A percentile compares a stretch with the other conserved stretches of the same genome.
These are phyloP conservation scores for Citrus maxima DNA, from an alignment of 345 rosid genomes.

Conservation along the genomic window DNA sequence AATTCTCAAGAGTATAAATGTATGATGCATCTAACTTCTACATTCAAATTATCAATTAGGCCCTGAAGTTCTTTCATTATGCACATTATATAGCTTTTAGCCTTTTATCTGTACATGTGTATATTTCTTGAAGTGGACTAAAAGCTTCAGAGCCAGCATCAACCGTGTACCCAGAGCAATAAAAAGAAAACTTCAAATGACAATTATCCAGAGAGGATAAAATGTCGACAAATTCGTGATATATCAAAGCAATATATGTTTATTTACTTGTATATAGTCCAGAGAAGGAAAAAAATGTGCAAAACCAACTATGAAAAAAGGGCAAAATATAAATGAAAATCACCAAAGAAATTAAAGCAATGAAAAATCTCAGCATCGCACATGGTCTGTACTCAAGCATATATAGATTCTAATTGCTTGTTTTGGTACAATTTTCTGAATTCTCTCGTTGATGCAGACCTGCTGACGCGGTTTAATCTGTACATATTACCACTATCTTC, in stretches of 20 bases:
- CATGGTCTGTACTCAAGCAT: constrained; percentile 28
- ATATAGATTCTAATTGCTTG: constrained; percentile 28
- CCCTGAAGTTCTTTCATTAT: no score
- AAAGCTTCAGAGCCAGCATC: no score
- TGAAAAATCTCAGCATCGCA: not conserved
- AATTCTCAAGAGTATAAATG: not conserved
- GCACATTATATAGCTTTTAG: no score
- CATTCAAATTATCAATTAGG: no score
- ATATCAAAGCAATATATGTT: not conserved
- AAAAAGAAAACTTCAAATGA: no score
- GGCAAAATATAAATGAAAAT: not conserved
- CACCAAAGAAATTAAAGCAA: not conserved
- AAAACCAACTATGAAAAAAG: not conserved
- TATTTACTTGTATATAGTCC: not conserved
- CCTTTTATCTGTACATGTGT: no score
- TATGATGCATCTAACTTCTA: no score
- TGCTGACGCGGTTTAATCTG: constrained; percentile 34
- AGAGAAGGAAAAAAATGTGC: not conserved
- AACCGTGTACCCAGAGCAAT: no score
- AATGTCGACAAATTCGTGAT: not conserved
- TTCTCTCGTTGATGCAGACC: constrained; percentile 58
- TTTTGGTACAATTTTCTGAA: constrained; percentile 31
- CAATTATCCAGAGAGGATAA: no score
- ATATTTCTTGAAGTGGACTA: no score
- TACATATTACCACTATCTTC: constrained; percentile 20